phyloP scores from a whole-genome alignment of 2,329 filamentous ascomycete species.

The Fusarium acutatum region DNA sequence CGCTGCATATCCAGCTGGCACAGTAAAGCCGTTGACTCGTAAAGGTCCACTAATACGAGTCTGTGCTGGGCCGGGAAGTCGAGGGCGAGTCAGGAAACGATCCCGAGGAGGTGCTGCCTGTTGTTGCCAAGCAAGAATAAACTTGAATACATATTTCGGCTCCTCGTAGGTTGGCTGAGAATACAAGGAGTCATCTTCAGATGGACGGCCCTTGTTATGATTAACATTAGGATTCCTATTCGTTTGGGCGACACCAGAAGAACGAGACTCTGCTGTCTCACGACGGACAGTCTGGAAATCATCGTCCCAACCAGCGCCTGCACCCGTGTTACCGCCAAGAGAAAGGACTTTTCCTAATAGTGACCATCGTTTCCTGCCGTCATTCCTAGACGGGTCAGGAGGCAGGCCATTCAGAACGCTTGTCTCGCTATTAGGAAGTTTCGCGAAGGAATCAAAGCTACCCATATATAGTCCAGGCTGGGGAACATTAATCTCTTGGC shows the following conservation, averaged over 20 bases:
- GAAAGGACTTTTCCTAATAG: constrained; percentile 70
- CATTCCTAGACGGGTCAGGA: constrained; percentile 42
- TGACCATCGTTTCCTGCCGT: constrained; percentile 69
- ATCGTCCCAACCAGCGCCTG: constrained; percentile 47
- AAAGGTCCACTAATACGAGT: constrained; percentile 60
- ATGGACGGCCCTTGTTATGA: constrained; percentile 47
- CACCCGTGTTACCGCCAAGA: constrained; percentile 33
- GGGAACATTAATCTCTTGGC: constrained; percentile 70
- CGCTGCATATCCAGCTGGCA: constrained; percentile 51
- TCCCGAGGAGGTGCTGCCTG: constrained; percentile 64
- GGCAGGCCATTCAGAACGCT: constrained; percentile 40
- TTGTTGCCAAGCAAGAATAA: constrained; percentile 73
- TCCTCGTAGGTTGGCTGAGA: constrained; percentile 64
- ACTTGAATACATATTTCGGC: constrained; percentile 75
- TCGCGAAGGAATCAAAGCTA: constrained; percentile 58
- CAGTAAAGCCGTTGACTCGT: constrained; percentile 51
- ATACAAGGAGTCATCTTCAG: constrained; percentile 62
- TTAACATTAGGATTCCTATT: constrained; percentile 46
- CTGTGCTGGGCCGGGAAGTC: constrained; percentile 76
- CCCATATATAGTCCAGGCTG: constrained; percentile 58
- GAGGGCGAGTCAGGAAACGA: constrained; percentile 71
- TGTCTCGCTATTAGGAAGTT: constrained; percentile 38
- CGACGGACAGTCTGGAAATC: constrained; percentile 60
- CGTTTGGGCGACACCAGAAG: constrained; percentile 29
- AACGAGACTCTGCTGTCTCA: constrained; percentile 58